A percentile compares a stretch with the other conserved stretches of the same genome.
Evolutionary conservation across 2,329 filamentous ascomycete species (phyloP).

Genomic region (Orbilia brochopaga): DNA sequence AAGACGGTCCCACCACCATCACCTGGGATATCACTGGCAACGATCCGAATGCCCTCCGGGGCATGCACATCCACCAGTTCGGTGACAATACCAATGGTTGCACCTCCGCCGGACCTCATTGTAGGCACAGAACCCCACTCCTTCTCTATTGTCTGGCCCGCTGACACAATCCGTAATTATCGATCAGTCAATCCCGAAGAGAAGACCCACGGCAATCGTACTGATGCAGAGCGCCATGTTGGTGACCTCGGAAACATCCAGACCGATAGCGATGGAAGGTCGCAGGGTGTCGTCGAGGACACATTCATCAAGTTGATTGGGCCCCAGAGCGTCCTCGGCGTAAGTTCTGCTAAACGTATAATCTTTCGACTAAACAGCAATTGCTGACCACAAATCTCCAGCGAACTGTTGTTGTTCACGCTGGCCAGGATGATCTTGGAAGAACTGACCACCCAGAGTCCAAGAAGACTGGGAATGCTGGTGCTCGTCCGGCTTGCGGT

Average conservation of each 20-base stretch:
- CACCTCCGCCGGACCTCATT: conserved; percentile 97
- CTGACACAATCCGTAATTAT: not conserved
- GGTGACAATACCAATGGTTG: conserved; percentile 99
- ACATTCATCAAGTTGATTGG: conserved; percentile 93
- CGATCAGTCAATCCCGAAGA: conserved; percentile 85
- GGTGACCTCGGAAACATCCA: conserved; percentile 97
- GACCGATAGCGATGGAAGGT: conserved; percentile 90
- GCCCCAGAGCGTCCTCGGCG: conserved; percentile 86
- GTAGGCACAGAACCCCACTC: conserved; percentile 56
- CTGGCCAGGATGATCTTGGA: conserved; percentile 94
- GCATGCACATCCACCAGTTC: conserved; percentile 98
- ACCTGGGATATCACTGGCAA: conserved; percentile 91
- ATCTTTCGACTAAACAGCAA: conserved; percentile 9
- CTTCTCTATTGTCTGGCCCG: not conserved
- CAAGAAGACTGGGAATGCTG: conserved; percentile 98
- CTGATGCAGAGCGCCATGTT: conserved; percentile 85
- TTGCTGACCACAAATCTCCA: conserved; percentile 57
- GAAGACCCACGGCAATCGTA: conserved; percentile 89
- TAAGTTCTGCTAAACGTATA: not conserved
- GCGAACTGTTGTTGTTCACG: conserved; percentile 94
- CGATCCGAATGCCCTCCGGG: conserved; percentile 93
- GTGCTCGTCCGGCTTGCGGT: conserved; percentile 91
- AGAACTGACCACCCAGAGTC: conserved; percentile 91
- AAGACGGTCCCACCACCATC: conserved; percentile 81
- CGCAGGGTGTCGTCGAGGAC: conserved; percentile 80